Base-by-base conservation (phyloP, 805 yeast species). In the Zygotorulaspora danielsina region DNA sequence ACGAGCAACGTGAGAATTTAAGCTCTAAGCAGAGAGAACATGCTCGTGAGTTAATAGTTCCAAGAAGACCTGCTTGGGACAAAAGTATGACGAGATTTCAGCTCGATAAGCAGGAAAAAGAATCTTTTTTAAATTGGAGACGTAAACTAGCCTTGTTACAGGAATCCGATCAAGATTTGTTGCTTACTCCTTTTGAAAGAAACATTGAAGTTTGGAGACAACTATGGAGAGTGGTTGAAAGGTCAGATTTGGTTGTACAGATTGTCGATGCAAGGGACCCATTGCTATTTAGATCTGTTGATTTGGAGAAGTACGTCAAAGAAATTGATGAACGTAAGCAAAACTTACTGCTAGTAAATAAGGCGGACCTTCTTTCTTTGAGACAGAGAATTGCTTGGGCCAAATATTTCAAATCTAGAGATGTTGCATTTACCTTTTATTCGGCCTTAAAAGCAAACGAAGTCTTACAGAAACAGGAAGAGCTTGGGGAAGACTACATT, bases 191-290 rank as follows among this genome's bases (percentile, higher is more conserved):
- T 4, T 93, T 90, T 59, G 98, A 93, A 69, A 79, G 98, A 69
- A 93, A 93, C 61, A 71, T 93, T 48, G 96, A 90, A 71, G 97
- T 93, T 42, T 93, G 98, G 98, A 80, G 93, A 59, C 98, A 93
- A 66, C 70, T 93, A 49, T 93, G 98, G 98, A 77, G 98, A 66
- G 98, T 93, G 31, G 84, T 88, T 17, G 98, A 93, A 64, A 78
- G 97, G 58, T 85, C 93, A 17, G 96, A 90, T 63, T 71, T 93
- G 53, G 78, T 93, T 27, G 97, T 93, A 5, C 98, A 93, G 62
- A 93, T 93, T 68, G 97, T 93, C 19, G 98, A 93, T 67, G 97
- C 97, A 9, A 76, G 98, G 65, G 88, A 86, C 59, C 98, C 98
- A 4, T 66, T 89, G 42, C 70, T 87, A 44, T 93, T 87, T 69